Evolutionary conservation across 345 rosid genomes (phyloP), one percentile per base, ranked within the genome.

Genomic region (Melaleuca alternifolia): DNA sequence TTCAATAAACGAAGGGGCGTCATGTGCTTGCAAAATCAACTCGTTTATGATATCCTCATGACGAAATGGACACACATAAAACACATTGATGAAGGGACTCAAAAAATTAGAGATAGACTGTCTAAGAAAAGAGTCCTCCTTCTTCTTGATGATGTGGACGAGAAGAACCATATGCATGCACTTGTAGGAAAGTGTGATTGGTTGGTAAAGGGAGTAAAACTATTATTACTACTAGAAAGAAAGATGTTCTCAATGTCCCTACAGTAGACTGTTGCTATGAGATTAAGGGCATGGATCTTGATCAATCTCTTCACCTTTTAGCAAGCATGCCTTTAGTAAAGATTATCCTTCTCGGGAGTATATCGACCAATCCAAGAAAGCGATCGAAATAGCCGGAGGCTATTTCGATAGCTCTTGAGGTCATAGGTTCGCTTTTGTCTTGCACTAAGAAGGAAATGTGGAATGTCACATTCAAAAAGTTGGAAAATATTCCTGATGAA

Each of bases 241-340:
- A 21, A 54, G 26, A 21, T 0, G 5, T 21, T 21, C 59, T 54
- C 3, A 1, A 2, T 2, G 59, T 54, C 21, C 59, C 5, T 0
- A 2, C 3, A 21, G 59, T 54, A 5, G 59, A 54, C 9, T 0
- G 0, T 11, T 1, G 0, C 20, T 54, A 54, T 54, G 59, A 54
- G 26, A 1, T 54, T 54, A 54, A 1, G 0, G 26, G 0, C 11
- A 54, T 54, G 59, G 26, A 54, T 54, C 1, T 0, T 1, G 0
- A 7, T 8, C 11, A 54, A 54, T 54, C 59, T 54, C 59, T 21
- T 20, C 57, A 54, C 8, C 59, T 54, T 2, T 54, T 54, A 21
- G 59, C 4, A 54, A 54, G 21, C 59, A 54, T 54, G 59, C 26
- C 11, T 54, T 54, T 2, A 54, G 26, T 21, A 54, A 26, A 21